Evolutionary conservation across 2,329 filamentous ascomycete genomes (phyloP).

Genomic region (Penicillium sp.): DNA sequence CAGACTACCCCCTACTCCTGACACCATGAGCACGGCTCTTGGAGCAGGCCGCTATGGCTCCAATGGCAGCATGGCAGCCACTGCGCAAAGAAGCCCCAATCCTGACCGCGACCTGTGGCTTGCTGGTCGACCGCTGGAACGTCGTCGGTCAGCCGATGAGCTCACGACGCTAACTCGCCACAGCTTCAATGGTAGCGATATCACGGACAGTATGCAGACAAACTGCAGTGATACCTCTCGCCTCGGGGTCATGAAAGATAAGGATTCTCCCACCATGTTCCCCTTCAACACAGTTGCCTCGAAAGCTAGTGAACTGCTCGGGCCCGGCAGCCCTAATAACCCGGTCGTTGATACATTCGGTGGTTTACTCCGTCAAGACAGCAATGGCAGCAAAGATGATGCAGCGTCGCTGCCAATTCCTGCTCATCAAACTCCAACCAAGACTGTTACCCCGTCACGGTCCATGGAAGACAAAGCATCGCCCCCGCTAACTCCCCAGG

Average conservation of each 20-base stretch:
- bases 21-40: slow-evolving; percentile 48
- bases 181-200: slow-evolving; percentile 35
- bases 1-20: slow-evolving; percentile 46
- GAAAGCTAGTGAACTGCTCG: slow-evolving; percentile 30
- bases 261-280: slow-evolving; percentile 35
- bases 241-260: slow-evolving; percentile 23
- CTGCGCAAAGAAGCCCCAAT: slow-evolving; percentile 28
- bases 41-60: slow-evolving; percentile 37
- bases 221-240: slow-evolving; percentile 38
- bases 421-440: slow-evolving; percentile 27
- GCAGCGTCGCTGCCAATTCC: slow-evolving; percentile 27
- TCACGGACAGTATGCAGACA: slow-evolving; percentile 36
- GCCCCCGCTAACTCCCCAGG: slow-evolving; percentile 43
- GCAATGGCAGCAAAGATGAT: slow-evolving; percentile 25
- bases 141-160: slow-evolving; percentile 41
- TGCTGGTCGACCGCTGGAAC: slow-evolving; percentile 26
- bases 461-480: slow-evolving; percentile 25
- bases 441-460: slow-evolving; percentile 15
- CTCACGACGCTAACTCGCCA: slow-evolving; percentile 33
- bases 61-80: slow-evolving; percentile 37
- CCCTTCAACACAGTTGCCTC: slow-evolving; percentile 35
- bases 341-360: slow-evolving; percentile 24
- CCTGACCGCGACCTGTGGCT: slow-evolving; percentile 25
- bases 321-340: slow-evolving; percentile 29
- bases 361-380: slow-evolving; percentile 26